Percentiles rank a stretch among this genome's conserved stretches.
These are phyloP conservation scores for Phoma sp. DNA, from an alignment of 2,329 filamentous ascomycete species.

Conservation along the genomic window DNA sequence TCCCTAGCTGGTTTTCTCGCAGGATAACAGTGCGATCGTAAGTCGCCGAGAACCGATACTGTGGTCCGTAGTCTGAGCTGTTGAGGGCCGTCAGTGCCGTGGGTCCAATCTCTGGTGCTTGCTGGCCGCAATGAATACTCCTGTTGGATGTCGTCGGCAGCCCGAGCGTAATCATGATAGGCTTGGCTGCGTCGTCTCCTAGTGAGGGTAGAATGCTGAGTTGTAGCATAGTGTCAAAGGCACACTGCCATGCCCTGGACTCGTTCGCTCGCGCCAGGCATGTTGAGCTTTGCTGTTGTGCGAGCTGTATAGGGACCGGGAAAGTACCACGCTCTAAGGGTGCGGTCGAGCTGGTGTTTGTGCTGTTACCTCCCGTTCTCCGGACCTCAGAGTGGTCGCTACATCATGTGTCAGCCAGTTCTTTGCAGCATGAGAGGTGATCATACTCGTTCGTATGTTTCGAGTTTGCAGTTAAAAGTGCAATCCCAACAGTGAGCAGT, in stretches of 20 bases:
- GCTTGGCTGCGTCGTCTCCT: constrained; percentile 5
- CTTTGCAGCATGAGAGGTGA: background rate
- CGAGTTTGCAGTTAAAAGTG: constrained; percentile 21
- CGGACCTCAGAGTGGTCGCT: background rate
- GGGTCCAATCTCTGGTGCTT: constrained; percentile 22
- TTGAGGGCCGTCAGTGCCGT: constrained; percentile 13
- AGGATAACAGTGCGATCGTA: constrained; percentile 37
- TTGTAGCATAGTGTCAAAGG: constrained; percentile 24
- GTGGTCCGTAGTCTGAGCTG: background rate
- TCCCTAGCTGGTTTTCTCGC: constrained; percentile 21
- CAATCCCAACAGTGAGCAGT: constrained; percentile 25
- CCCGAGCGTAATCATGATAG: constrained; percentile 27
- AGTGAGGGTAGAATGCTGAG: constrained; percentile 30
- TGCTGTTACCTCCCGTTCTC: constrained; percentile 1
- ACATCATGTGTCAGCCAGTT: background rate
- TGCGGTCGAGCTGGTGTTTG: background rate
- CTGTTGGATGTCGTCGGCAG: constrained; percentile 5
- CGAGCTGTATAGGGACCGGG: constrained; percentile 22
- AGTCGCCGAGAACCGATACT: constrained; percentile 32
- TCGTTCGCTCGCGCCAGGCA: constrained; percentile 37
- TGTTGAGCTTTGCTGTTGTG: constrained; percentile 35
- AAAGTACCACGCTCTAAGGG: constrained; percentile 33
- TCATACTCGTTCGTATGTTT: constrained; percentile 18
- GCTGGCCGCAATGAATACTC: constrained; percentile 28
- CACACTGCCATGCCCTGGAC: constrained; percentile 36